phyloP scores from a whole-genome alignment of 768 basidiomycete genomes.

The Suillus clintonianus region DNA sequence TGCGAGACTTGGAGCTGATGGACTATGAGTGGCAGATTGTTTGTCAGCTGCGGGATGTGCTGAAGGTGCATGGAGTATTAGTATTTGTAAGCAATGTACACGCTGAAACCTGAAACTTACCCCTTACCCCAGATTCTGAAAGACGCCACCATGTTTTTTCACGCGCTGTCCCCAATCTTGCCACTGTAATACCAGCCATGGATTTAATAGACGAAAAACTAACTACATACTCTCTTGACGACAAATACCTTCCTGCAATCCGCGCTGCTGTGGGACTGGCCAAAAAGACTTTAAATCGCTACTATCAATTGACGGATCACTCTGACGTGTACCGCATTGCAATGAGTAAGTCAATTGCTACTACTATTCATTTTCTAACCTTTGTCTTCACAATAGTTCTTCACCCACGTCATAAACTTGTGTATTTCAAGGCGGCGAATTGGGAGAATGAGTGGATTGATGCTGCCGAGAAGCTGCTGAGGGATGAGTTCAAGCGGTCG shows the following conservation, averaged over 20 bases:
- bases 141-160: constrained; percentile 27
- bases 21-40: constrained; percentile 16
- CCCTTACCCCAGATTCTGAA: constrained; percentile 19
- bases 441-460: constrained; percentile 30
- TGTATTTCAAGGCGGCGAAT: constrained; percentile 22
- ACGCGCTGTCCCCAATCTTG: constrained; percentile 16
- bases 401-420: too few species aligned
- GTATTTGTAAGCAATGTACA: neutral
- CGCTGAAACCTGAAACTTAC: neutral
- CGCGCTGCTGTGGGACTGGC: constrained; percentile 6
- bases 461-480: constrained; percentile 23
- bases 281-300: constrained; percentile 18
- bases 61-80: constrained; percentile 21
- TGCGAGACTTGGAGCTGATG: constrained; percentile 7
- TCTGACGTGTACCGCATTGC: constrained; percentile 27
- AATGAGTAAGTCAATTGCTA: constrained; percentile 18
- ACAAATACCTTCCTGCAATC: constrained; percentile 2
- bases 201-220: constrained; percentile 31
- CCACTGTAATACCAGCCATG: constrained; percentile 35
- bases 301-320: constrained; percentile 23
- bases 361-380: constrained; percentile 7
- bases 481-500: constrained; percentile 16
- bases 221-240: constrained; percentile 2
- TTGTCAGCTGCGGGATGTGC: constrained; percentile 13
- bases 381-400: constrained; percentile 32